Evolutionary conservation across 352 stramenopile genomes (phyloP).

Genomic region (Aphanomyces astaci): DNA sequence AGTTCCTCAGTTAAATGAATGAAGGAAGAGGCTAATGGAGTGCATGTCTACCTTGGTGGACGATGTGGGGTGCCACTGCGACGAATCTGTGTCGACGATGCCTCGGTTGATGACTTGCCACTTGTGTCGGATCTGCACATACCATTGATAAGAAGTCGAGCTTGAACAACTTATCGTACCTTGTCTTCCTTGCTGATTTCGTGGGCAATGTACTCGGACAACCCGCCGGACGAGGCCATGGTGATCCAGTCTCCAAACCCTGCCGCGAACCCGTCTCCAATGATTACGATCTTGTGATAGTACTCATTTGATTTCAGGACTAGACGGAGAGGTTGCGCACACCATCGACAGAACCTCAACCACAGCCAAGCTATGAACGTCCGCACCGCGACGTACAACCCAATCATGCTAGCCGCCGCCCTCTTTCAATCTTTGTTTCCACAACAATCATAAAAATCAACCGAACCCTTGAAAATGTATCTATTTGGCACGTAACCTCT

Average conservation of each 20-base stretch:
- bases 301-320: conserved; percentile 44
- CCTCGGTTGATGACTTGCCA: conserved; percentile 78
- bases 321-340: conserved; percentile 27
- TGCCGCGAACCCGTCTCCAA: conserved; percentile 78
- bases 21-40: neutral
- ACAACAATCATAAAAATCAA: too few relatives aligned
- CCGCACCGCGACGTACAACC: conserved; percentile 34
- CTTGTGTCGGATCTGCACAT: conserved; percentile 54
- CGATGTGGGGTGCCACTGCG: conserved; percentile 56
- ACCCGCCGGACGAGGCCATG: conserved; percentile 36
- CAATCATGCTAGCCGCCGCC: too few relatives aligned
- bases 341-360: conserved; percentile 52
- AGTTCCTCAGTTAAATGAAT: neutral
- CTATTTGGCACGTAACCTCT: too few relatives aligned
- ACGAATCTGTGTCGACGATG: conserved; percentile 48
- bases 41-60: conserved; percentile 40
- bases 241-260: conserved; percentile 72
- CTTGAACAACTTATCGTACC: conserved; percentile 30
- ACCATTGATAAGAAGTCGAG: too few relatives aligned
- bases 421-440: too few relatives aligned
- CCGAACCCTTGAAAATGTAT: too few relatives aligned
- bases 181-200: conserved; percentile 49
- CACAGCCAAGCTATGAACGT: conserved; percentile 55
- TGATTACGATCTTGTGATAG: conserved; percentile 75
- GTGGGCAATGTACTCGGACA: conserved; percentile 48